Evolutionary conservation across 345 rosid genomes (phyloP).

Genomic region (Lumnitzera littorea): DNA sequence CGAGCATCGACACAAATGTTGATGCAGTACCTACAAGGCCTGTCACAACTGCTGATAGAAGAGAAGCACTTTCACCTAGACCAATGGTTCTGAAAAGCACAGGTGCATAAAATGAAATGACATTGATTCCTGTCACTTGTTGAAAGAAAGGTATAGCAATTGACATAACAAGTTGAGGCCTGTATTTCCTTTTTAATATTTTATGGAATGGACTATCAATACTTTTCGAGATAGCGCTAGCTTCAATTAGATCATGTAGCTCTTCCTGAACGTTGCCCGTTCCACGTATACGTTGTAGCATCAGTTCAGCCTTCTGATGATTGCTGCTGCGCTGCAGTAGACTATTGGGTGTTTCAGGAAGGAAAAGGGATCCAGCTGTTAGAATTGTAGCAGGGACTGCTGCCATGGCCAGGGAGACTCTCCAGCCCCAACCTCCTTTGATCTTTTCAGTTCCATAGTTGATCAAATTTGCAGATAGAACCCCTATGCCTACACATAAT

Average conservation of each 20-base stretch:
- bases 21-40: no score
- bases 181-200: conserved; percentile 19
- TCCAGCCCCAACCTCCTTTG: conserved; percentile 38
- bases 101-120: no score
- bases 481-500: conserved; percentile 22
- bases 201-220: conserved; percentile 20
- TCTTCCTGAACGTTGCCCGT: conserved; percentile 23
- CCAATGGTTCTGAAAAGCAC: no score
- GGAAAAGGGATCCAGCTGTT: conserved; percentile 26
- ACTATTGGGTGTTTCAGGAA: conserved; percentile 43
- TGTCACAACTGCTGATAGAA: no score
- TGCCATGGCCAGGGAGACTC: conserved; percentile 35
- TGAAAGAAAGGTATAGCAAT: conserved; percentile 26
- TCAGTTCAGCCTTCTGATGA: conserved; percentile 13
- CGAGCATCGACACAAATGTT: no score
- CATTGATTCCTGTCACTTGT: conserved; percentile 1
- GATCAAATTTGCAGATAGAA: conserved; percentile 25
- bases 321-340: conserved; percentile 24
- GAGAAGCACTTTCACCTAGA: no score
- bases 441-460: conserved; percentile 32
- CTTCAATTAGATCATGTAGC: conserved; percentile 31
- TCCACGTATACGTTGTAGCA: conserved; percentile 28
- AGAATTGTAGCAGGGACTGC: conserved; percentile 28
- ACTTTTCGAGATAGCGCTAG: conserved; percentile 21
- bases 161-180: conserved; percentile 35